phyloP scores from a whole-genome alignment of 202 grass and related monocot genomes.

The Hordeum pubiflorum region DNA sequence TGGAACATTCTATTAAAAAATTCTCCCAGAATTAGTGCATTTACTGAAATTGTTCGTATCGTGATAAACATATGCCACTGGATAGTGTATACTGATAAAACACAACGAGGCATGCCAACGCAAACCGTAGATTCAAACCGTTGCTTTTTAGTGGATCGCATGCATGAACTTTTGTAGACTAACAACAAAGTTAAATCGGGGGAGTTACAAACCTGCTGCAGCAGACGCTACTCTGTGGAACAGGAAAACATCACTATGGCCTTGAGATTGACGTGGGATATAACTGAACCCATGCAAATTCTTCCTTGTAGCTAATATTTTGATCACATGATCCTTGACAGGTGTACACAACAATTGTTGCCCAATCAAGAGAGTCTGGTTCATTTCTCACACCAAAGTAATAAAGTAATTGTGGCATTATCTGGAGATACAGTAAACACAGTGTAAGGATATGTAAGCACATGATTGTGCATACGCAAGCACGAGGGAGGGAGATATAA shows the following conservation, averaged over 20 bases:
- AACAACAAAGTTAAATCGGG: constrained; percentile 14
- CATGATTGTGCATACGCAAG: neutral
- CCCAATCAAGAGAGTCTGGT: constrained; percentile 85
- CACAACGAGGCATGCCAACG: neutral
- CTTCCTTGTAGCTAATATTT: constrained; percentile 71
- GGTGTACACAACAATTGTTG: constrained; percentile 69
- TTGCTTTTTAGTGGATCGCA: neutral
- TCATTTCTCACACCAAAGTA: constrained; percentile 76
- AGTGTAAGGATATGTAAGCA: constrained; percentile 11
- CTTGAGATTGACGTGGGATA: constrained; percentile 42
- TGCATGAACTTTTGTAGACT: neutral
- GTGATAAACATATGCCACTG: neutral
- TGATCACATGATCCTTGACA: constrained; percentile 69
- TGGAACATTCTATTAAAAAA: constrained; percentile 3
- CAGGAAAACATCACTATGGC: constrained; percentile 1
- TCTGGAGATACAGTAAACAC: constrained; percentile 41
- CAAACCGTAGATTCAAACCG: neutral
- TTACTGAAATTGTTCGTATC: neutral
- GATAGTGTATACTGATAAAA: neutral
- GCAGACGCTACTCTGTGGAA: neutral
- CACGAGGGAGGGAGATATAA: neutral
- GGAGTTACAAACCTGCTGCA: constrained; percentile 31
- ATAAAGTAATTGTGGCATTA: constrained; percentile 92
- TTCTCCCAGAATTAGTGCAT: neutral
- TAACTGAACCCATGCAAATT: constrained; percentile 89